Conservation (phyloP, 306 rosid species). For the Quercus parvula region DNA sequence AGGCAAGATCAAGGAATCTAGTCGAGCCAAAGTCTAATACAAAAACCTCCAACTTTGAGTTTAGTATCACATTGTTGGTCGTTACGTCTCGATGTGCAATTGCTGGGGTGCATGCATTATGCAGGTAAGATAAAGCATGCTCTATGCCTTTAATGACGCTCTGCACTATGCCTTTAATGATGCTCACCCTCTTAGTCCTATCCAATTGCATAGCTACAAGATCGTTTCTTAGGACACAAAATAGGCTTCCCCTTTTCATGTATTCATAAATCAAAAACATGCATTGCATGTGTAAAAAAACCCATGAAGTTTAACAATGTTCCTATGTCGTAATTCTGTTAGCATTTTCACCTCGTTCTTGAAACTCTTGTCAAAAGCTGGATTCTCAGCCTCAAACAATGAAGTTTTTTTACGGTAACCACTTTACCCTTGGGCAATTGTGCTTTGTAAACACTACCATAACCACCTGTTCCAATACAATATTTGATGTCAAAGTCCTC, state of each 20-base stretch:
- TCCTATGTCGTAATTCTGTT: background rate
- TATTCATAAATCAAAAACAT: constrained; percentile 22
- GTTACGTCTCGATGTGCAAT: constrained; percentile 4
- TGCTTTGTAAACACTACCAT: background rate
- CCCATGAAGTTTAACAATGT: constrained; percentile 18
- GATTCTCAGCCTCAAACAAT: background rate
- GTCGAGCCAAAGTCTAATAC: constrained; percentile 11
- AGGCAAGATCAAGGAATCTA: constrained; percentile 10
- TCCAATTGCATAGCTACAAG: constrained; percentile 4
- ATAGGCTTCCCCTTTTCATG: constrained; percentile 16
- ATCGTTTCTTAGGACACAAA: background rate
- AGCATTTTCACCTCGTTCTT: constrained; percentile 1
- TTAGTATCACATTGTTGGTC: constrained; percentile 14
- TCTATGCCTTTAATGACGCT: constrained; percentile 1
- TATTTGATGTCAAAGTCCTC: background rate
- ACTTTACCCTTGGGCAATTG: background rate
- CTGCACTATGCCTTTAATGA: background rate
- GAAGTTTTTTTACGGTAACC: constrained; percentile 22
- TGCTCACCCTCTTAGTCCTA: constrained; percentile 9
- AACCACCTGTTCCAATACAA: constrained; percentile 11
- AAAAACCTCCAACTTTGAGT: background rate
- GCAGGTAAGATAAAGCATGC: constrained; percentile 15
- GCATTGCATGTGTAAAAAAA: background rate
- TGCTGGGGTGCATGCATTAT: constrained; percentile 9
- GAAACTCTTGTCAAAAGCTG: constrained; percentile 3